phyloP scores from a whole-genome alignment of 768 basidiomycete genomes.

The Pleurotus platypus region DNA sequence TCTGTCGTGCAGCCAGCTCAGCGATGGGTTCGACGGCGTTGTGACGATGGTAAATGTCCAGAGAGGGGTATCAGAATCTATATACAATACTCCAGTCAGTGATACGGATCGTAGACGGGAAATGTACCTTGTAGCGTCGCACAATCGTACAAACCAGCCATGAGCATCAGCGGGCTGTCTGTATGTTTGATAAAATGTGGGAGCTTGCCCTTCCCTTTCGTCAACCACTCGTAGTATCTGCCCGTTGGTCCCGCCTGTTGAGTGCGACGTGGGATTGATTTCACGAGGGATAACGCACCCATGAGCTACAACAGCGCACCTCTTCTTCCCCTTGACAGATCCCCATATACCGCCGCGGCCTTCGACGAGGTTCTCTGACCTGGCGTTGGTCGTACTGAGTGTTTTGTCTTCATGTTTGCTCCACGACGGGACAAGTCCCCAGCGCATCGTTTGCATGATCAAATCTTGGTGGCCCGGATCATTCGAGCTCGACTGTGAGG shows the following conservation, averaged over 20 bases:
- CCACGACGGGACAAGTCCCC: conserved; percentile 89
- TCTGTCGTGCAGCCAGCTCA: conserved; percentile 89
- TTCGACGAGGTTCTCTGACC: conserved; percentile 74
- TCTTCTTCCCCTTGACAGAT: conserved; percentile 72
- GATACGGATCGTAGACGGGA: background rate
- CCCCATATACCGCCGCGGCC: conserved; percentile 79
- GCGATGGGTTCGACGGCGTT: conserved; percentile 62
- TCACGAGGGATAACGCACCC: conserved; percentile 17
- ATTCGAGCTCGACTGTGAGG: conserved; percentile 5
- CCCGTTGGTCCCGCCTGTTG: background rate
- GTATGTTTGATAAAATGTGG: conserved; percentile 79
- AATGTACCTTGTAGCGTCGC: conserved; percentile 60
- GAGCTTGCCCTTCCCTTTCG: conserved; percentile 72
- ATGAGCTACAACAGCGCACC: conserved; percentile 80
- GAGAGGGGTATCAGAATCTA: conserved; percentile 32
- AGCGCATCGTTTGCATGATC: conserved; percentile 80
- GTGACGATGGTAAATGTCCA: conserved; percentile 93
- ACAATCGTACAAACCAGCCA: conserved; percentile 87
- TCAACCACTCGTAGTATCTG: conserved; percentile 95
- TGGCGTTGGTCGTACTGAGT: conserved; percentile 87
- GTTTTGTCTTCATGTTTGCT: conserved; percentile 67
- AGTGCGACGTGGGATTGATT: background rate
- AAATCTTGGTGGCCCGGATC: conserved; percentile 19
- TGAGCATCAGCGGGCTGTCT: conserved; percentile 72
- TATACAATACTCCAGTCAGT: too few relatives aligned